Base-by-base conservation (phyloP, 2,329 filamentous ascomycete genomes). In the Aspergillus chevalieri region DNA sequence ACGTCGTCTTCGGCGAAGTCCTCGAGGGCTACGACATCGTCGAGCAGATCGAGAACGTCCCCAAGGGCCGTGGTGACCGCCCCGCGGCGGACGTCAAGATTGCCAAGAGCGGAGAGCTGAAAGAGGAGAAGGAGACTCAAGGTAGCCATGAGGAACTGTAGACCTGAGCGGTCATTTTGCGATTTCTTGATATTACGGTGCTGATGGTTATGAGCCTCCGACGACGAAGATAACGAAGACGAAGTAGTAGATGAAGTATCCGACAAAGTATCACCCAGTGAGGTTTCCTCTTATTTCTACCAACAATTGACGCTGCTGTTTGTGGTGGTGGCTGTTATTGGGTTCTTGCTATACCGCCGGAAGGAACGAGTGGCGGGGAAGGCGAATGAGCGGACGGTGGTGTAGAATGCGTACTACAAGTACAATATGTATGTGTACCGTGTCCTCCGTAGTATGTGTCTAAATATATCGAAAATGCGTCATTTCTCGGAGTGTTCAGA, bases 1-100 rank as follows among this genome's bases (percentile, higher is more conserved):
- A 84, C 67, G 83, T 86, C 48, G 82, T 85, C 57, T 86, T 86
- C 63, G 83, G 83, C 54, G 83, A 86, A 65, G 82, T 86, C 43
- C 75, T 86, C 47, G 81, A 85, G 65, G 83, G 83, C 57, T 83
- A 83, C 66, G 81, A 85, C 6, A 66, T 86, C 46, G 79, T 86
- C 42, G 79, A 83, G 54, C 76, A 81, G 71, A 81, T 86, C 57
- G 79, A 86, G 71, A 81, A 83, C 59, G 74, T 81, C 8, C 69
- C 75, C 47, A 85, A 84, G 69, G 74, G 67, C 48, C 55, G 68
- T 19, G 73, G 74, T 52, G 81, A 85, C 71, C 81, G 77, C 69
- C 83, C 82, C 36, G 59, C 59, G 48, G 71, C 79, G 68, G 67
- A 76, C 4, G 76, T 87, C 65, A 85, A 80, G 71, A 83, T 86